Evolutionary conservation across 192 early-diverging fungal genomes (phyloP).

Genomic region (Chytriomyces sp.): DNA sequence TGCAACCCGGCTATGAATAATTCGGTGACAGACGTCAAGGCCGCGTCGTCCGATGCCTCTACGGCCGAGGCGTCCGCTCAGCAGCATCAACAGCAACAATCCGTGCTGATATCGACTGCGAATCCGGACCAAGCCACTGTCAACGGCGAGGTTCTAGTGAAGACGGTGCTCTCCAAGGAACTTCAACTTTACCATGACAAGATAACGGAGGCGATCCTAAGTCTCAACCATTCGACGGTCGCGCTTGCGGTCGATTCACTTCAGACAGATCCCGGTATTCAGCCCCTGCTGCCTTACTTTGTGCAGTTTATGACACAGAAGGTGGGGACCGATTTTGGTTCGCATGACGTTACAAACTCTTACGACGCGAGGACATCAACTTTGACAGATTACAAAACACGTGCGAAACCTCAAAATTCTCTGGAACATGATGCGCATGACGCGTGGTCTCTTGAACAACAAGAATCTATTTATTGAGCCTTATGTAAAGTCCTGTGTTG

Average conservation of each 20-base stretch:
- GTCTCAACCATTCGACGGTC: conserved; percentile 55
- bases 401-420: conserved; percentile 72
- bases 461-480: conserved; percentile 90
- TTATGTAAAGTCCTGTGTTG: conserved; percentile 74
- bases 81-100: neutral
- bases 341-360: neutral
- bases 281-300: conserved; percentile 94
- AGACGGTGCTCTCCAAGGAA: conserved; percentile 89
- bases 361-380: neutral
- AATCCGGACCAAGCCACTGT: conserved; percentile 47
- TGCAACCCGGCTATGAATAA: neutral
- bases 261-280: conserved; percentile 86
- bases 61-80: neutral
- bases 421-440: conserved; percentile 77
- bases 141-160: conserved; percentile 72
- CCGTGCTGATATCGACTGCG: conserved; percentile 38
- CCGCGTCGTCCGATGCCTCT: neutral
- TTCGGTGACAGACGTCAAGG: neutral
- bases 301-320: conserved; percentile 89
- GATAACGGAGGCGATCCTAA: conserved; percentile 78
- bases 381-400: conserved; percentile 71
- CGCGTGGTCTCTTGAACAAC: conserved; percentile 80
- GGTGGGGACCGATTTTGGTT: conserved; percentile 30
- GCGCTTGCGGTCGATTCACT: conserved; percentile 81
- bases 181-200: conserved; percentile 93